Evolutionary conservation across 768 basidiomycete genomes (phyloP).

Genomic region (Boletus sensibilis): DNA sequence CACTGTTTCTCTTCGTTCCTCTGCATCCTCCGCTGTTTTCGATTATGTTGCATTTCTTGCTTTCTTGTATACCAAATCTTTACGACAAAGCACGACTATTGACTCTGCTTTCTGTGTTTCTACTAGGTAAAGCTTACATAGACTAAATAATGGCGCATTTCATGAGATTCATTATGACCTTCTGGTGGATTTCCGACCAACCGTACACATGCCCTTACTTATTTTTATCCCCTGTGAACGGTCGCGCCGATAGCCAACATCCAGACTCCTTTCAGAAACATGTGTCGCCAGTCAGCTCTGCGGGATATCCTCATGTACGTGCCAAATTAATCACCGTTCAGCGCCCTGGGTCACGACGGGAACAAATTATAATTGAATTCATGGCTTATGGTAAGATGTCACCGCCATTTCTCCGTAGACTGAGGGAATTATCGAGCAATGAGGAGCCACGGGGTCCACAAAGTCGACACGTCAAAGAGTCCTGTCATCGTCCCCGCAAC

Average conservation of each 20-base stretch:
- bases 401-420: slow-evolving; percentile 22
- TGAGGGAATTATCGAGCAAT: slow-evolving; percentile 28
- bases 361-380: slow-evolving; percentile 22
- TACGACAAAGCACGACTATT: slow-evolving; percentile 35
- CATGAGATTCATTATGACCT: slow-evolving; percentile 24
- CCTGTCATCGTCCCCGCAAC: slow-evolving; percentile 21
- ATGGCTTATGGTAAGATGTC: slow-evolving; percentile 17
- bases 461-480: slow-evolving; percentile 25
- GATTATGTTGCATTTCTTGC: slow-evolving; percentile 33
- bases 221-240: slow-evolving; percentile 37
- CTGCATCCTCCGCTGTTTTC: slow-evolving; percentile 20
- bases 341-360: slow-evolving; percentile 20
- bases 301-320: slow-evolving; percentile 34
- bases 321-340: slow-evolving; percentile 38
- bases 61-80: slow-evolving; percentile 36
- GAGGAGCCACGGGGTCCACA: slow-evolving; percentile 33
- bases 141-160: slow-evolving; percentile 35
- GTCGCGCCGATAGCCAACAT: slow-evolving; percentile 10
- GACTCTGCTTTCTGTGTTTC: slow-evolving; percentile 36
- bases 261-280: slow-evolving; percentile 24
- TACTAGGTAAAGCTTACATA: slow-evolving; percentile 36
- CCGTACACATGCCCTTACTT: slow-evolving; percentile 24
- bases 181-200: slow-evolving; percentile 9
- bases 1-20: slow-evolving; percentile 3
- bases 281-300: slow-evolving; percentile 25